Evolutionary conservation across 306 rosid genomes (phyloP).

Genomic region (Citrullus mucosospermus): DNA sequence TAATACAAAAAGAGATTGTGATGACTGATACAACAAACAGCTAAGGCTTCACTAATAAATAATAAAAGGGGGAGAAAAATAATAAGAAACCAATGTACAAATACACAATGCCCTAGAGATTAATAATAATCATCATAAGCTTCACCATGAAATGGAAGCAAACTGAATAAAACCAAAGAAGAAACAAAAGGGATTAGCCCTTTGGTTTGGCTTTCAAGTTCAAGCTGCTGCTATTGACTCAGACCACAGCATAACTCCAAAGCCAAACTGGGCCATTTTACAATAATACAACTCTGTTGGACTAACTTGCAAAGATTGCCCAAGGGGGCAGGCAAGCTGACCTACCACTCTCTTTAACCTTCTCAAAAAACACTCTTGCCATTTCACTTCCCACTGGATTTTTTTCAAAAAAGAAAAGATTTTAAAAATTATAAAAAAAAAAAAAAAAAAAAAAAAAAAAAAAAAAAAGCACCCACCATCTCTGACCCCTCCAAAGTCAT

Average conservation of each 20-base stretch:
- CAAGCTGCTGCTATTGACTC: slow-evolving; percentile 2
- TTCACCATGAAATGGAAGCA: slow-evolving; percentile 51
- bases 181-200: slow-evolving; percentile 29
- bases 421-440: neutral
- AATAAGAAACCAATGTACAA: slow-evolving; percentile 29
- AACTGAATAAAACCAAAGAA: slow-evolving; percentile 22
- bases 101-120: slow-evolving; percentile 32
- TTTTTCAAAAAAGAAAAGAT: neutral
- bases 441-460: neutral
- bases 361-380: slow-evolving; percentile 26
- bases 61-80: neutral
- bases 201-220: neutral
- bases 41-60: slow-evolving; percentile 34
- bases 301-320: slow-evolving; percentile 27
- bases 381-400: slow-evolving; percentile 23
- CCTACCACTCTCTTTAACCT: slow-evolving; percentile 31
- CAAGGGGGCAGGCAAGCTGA: slow-evolving; percentile 52
- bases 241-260: neutral
- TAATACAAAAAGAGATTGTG: neutral
- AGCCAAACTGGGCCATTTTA: slow-evolving; percentile 33
- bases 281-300: slow-evolving; percentile 29
- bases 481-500: slow-evolving; percentile 37
- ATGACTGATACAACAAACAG: slow-evolving; percentile 14
- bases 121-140: slow-evolving; percentile 30
- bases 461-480: slow-evolving; percentile 16